Evolutionary conservation across 2,329 filamentous ascomycete species (phyloP).

Genomic region (Curvularia hawaiiensis): DNA sequence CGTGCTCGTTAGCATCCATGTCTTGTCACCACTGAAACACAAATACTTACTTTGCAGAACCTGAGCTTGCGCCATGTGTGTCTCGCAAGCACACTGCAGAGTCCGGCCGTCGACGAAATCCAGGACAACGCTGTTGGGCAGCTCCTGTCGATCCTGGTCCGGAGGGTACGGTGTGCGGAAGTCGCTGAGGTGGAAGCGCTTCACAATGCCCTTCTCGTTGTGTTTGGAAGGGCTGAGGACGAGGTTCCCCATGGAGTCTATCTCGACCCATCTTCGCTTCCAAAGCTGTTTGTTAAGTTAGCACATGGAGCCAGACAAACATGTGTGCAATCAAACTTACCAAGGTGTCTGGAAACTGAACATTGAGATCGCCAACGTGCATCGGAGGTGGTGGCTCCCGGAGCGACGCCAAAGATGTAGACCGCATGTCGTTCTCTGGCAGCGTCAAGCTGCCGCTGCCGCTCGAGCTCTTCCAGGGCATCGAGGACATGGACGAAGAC

Average conservation of each 20-base stretch:
- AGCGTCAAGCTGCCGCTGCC: slow-evolving; percentile 44
- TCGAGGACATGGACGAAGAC: slow-evolving; percentile 62
- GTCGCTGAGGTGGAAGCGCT: slow-evolving; percentile 84
- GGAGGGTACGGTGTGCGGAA: slow-evolving; percentile 81
- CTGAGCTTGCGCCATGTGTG: slow-evolving; percentile 39
- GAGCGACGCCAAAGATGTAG: slow-evolving; percentile 36
- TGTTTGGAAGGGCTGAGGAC: slow-evolving; percentile 75
- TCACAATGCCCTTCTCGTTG: slow-evolving; percentile 67
- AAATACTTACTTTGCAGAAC: slow-evolving; percentile 43
- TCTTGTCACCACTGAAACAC: too few relatives aligned
- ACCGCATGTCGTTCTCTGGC: slow-evolving; percentile 45
- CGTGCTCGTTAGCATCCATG: slow-evolving; percentile 19
- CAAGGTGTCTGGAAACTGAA: slow-evolving; percentile 94
- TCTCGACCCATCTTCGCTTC: slow-evolving; percentile 88
- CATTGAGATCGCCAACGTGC: slow-evolving; percentile 87
- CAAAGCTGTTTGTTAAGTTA: slow-evolving; percentile 63
- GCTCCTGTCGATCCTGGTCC: slow-evolving; percentile 88
- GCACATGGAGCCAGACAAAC: not conserved
- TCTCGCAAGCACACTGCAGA: slow-evolving; percentile 62
- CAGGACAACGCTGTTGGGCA: slow-evolving; percentile 80
- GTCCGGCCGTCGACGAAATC: slow-evolving; percentile 67
- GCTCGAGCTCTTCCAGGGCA: slow-evolving; percentile 56
- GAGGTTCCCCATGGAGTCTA: slow-evolving; percentile 83
- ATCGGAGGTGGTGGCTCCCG: slow-evolving; percentile 60
- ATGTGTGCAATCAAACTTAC: slow-evolving; percentile 40